Evolutionary conservation across 2,329 filamentous ascomycete genomes (phyloP), one percentile per base, ranked within the genome.

Genomic region (Coniochaeta pulveracea): DNA sequence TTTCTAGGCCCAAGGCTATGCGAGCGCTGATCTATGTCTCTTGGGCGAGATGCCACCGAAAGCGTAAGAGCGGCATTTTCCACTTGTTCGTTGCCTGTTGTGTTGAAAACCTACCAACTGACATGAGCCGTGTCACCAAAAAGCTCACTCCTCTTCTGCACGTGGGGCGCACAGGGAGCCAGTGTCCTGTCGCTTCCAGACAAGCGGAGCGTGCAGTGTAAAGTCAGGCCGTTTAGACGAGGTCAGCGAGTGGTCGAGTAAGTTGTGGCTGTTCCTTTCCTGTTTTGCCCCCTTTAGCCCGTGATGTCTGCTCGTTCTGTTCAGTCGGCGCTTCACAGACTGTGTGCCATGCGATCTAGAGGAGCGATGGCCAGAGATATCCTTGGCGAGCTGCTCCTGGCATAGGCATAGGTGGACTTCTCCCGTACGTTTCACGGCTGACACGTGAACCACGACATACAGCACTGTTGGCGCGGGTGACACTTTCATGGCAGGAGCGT

Each of bases 381-480:
- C 28, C 14, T 31, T 14, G 28, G 28, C 28, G 18, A 31, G 21
- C 21, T 23, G 21, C 21, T 23, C 8, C 8, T n/a, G 21, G 21
- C 11, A 15, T 6, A 10, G 10, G 28, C 10, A 14, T n/a, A n/a
- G n/a, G n/a, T n/a, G n/a, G n/a, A n/a, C n/a, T n/a, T n/a, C n/a
- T n/a, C n/a, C n/a, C n/a, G n/a, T n/a, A n/a, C 5, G 7, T 9
- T 18, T 9, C 5, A 19, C 19, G 30, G 30, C 30, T 33, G 30
- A 24, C 21, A 25, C 10, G 18, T n/a, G 14, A 24, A 9, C 22
- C 22, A 42, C 40, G 37, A 38, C 33, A 36, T 44, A 49, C 49
- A 83, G 80, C 50, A 67, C 78, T 5, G 69, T 85, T 39, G 81
- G 80, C 35, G 80, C 80, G 26, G 81, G 81, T 43, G 81, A 85